Evolutionary conservation across 2,329 filamentous ascomycete species (phyloP).

Genomic region (Laburnicola sp.): DNA sequence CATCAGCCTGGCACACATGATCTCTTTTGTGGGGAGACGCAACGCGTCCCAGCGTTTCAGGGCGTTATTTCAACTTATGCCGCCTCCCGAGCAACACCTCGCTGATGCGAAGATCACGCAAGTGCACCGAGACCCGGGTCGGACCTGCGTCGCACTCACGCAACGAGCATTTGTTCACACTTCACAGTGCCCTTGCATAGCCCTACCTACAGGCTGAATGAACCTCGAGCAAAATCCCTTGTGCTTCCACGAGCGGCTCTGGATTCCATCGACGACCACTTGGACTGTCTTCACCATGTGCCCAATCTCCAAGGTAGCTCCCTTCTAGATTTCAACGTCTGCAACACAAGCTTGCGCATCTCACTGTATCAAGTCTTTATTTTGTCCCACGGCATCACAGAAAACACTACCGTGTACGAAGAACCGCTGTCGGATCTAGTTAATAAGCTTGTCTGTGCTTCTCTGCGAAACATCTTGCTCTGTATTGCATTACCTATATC

Average conservation of each 20-base stretch:
- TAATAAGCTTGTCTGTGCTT: too few relatives aligned
- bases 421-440: too few relatives aligned
- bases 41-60: conserved; percentile 12
- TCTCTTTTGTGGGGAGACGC: conserved; percentile 7
- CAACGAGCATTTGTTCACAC: conserved; percentile 2
- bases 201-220: too few relatives aligned
- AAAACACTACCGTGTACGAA: too few relatives aligned
- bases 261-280: too few relatives aligned
- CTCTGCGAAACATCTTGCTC: conserved; percentile 1
- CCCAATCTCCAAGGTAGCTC: conserved; percentile 7
- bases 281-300: too few relatives aligned
- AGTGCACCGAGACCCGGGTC: conserved; percentile 31
- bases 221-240: too few relatives aligned
- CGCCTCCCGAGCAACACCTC: conserved; percentile 11
- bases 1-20: conserved; percentile 17
- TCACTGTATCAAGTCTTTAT: too few relatives aligned
- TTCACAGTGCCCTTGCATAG: conserved; percentile 17
- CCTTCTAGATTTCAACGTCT: not conserved
- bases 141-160: conserved; percentile 26
- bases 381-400: too few relatives aligned
- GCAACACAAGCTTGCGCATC: not conserved
- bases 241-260: too few relatives aligned
- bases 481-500: conserved; percentile 16
- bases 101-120: conserved; percentile 19
- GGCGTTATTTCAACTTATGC: not conserved